Evolutionary conservation across 2,329 filamentous ascomycete genomes (phyloP), one percentile per base, ranked within the genome.

Genomic region (Chaetomiaceae sp.): DNA sequence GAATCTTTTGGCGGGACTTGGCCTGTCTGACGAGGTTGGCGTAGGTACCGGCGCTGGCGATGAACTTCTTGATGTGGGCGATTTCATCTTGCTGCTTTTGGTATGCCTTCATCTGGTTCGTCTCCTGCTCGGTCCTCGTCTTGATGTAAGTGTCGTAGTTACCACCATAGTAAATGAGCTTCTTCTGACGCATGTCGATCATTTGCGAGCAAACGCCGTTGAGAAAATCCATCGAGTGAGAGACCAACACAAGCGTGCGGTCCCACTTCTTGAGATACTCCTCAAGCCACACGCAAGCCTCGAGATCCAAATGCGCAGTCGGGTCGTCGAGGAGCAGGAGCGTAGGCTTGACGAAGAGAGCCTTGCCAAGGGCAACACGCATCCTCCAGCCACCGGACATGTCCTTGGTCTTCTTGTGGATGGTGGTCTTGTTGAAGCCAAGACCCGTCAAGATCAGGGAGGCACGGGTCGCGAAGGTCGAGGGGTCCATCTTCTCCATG

Each of bases 371-470:
- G 51, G 93, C 93, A 53, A 99, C 93, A 81, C 95, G 89, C 93
- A 99, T 99, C 79, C 92, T 85, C 93, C 93, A 99, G 64, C 93
- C 93, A 89, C 93, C 93, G 60, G 93, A 99, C 95, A 99, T 99
- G 71, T 99, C 95, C 82, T 97, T 99, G 64, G 95, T 99, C 84
- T 95, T 96, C 83, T 99, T 99, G 73, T 95, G 78, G 68, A 99
- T 97, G 50, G 95, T 99, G 62, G 73, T 75, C 79, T 97, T 97
- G 85, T 99, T 96, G 83, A 99, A 99, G 60, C 93, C 93, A 53
- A 99, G 87, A 90, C 93, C 93, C 50, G 93, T 99, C 63, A 99
- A 74, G 69, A 99, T 99, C 60, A 96, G 85, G 50, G 92, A 96
- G 55, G 93, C 93, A 68, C 93, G 89, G 55, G 92, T 96, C 66